A percentile compares a stretch with the other conserved stretches of the same genome.
Conservation (phyloP, 2,329 filamentous ascomycete species). For the Rhynchosporium graminicola region DNA sequence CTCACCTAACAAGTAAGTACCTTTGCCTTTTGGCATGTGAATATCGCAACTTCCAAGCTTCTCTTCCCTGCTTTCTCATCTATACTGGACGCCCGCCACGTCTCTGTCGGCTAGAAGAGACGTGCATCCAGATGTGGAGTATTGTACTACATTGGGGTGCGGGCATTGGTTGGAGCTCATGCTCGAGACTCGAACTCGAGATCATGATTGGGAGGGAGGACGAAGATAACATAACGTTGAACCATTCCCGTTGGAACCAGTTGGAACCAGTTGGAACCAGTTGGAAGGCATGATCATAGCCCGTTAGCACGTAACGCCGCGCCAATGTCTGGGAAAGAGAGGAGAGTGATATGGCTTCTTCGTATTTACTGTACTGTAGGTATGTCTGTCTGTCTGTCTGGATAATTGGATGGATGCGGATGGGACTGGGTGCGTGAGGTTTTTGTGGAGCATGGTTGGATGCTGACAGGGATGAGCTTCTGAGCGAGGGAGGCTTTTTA, state of each 20-base stretch:
- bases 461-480: neutral
- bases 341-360: too few species aligned
- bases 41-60: neutral
- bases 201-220: neutral
- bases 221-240: neutral
- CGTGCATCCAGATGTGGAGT: too few species aligned
- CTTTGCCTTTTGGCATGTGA: neutral
- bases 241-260: neutral
- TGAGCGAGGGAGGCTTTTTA: neutral
- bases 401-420: neutral
- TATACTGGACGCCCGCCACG: neutral
- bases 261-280: neutral
- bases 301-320: neutral
- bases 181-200: neutral
- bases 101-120: neutral
- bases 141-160: neutral
- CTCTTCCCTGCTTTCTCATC: neutral
- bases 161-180: neutral
- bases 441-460: conserved; percentile 4
- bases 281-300: neutral
- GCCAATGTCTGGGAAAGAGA: neutral
- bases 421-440: neutral
- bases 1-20: too few species aligned
- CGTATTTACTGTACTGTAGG: too few species aligned
- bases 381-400: too few species aligned